Percentiles rank a stretch among this genome's conserved stretches.
These are phyloP conservation scores for Wickerhamia fluorescens DNA, from an alignment of 805 yeast genomes.

Conservation along the genomic window DNA sequence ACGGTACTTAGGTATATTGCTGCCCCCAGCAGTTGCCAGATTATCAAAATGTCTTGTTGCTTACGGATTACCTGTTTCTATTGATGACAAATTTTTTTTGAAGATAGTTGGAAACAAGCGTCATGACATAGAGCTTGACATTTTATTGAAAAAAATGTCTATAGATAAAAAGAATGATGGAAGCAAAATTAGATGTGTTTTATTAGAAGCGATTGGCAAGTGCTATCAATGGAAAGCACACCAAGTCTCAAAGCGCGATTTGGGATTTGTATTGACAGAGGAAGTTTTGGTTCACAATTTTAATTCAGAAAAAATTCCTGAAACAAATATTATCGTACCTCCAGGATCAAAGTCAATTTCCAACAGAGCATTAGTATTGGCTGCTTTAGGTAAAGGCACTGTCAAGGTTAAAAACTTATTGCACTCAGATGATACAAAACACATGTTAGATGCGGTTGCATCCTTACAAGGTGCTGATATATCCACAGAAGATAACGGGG, in stretches of 20 bases:
- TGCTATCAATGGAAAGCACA: slow-evolving; percentile 88
- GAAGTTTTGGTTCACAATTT: slow-evolving; percentile 66
- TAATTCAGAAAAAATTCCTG: slow-evolving; percentile 22
- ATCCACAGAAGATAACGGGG: slow-evolving; percentile 81
- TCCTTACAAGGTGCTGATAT: slow-evolving; percentile 76
- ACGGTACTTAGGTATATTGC: slow-evolving; percentile 80
- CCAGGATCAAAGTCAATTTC: slow-evolving; percentile 98
- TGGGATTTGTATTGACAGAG: slow-evolving; percentile 76
- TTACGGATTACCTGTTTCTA: slow-evolving; percentile 77
- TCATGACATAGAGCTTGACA: slow-evolving; percentile 63
- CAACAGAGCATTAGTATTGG: slow-evolving; percentile 86
- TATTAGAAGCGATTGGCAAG: slow-evolving; percentile 78
- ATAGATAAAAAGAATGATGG: slow-evolving; percentile 97
- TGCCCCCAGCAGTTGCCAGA: slow-evolving; percentile 92
- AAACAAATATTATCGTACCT: slow-evolving; percentile 54
- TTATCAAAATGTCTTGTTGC: slow-evolving; percentile 74
- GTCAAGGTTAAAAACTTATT: slow-evolving; percentile 78
- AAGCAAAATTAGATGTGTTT: slow-evolving; percentile 75
- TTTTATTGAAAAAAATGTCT: slow-evolving; percentile 76
- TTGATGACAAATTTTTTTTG: slow-evolving; percentile 61
- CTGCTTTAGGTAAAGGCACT: slow-evolving; percentile 84
- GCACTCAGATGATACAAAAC: slow-evolving; percentile 94
- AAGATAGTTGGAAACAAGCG: slow-evolving; percentile 61
- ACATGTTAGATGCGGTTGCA: slow-evolving; percentile 84
- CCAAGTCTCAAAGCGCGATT: slow-evolving; percentile 70